Conservation (phyloP, 2,329 filamentous ascomycete species). For the Diaporthe longicolla region DNA sequence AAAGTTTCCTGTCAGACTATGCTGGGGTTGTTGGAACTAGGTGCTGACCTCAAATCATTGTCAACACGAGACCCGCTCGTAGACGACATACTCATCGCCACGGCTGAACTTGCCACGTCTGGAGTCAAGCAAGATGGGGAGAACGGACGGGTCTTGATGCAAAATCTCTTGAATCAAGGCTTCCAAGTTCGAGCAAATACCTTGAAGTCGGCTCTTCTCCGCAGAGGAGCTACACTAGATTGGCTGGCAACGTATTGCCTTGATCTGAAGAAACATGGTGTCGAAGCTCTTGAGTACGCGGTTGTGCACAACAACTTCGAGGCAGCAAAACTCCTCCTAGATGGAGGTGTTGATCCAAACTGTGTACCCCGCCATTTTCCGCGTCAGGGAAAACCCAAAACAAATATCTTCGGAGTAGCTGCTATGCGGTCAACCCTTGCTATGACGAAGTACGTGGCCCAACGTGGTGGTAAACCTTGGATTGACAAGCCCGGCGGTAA, state of each 20-base stretch:
- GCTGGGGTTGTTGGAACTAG: neutral
- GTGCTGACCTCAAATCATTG: neutral
- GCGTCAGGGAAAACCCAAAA: too few relatives aligned
- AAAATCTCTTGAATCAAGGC: neutral
- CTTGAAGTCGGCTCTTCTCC: neutral
- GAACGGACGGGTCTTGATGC: neutral
- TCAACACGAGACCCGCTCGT: neutral
- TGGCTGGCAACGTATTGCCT: neutral
- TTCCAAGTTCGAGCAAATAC: neutral
- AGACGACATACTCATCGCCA: neutral
- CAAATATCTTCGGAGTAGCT: neutral
- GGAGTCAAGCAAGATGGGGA: too few relatives aligned
- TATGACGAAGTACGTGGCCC: conserved; percentile 20
- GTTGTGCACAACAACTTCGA: neutral
- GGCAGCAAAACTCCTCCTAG: neutral
- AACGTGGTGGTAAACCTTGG: neutral
- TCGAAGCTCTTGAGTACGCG: neutral
- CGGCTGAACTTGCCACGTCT: neutral
- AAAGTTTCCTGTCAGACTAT: neutral
- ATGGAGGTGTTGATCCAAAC: neutral
- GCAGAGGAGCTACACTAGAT: neutral
- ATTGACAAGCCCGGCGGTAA: too few relatives aligned
- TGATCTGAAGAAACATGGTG: neutral
- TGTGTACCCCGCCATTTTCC: too few relatives aligned
- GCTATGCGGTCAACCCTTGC: neutral